Conservation (phyloP, 202 grass and related monocot genomes). For the Carex arenaria region DNA sequence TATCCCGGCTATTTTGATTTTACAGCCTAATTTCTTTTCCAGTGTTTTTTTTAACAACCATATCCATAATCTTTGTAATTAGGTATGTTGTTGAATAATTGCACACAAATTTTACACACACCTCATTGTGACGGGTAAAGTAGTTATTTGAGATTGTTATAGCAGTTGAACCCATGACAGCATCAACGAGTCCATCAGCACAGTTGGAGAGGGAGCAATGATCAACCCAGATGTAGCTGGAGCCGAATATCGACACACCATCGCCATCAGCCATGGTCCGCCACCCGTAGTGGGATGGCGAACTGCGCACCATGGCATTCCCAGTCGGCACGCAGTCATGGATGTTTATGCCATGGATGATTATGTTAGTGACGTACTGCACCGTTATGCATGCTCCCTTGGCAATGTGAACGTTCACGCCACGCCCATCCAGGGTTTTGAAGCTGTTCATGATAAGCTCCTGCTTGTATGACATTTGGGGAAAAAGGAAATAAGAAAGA, state of each 20-base stretch:
- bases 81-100: background rate
- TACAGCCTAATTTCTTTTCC: background rate
- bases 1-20: background rate
- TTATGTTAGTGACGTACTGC: slow-evolving; percentile 34
- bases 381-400: slow-evolving; percentile 34
- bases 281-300: slow-evolving; percentile 35
- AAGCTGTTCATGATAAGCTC: slow-evolving; percentile 42
- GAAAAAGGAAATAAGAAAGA: background rate
- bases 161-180: slow-evolving; percentile 37
- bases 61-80: background rate
- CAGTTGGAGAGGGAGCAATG: slow-evolving; percentile 37
- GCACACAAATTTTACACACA: background rate
- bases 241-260: slow-evolving; percentile 32
- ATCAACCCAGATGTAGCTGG: slow-evolving; percentile 41
- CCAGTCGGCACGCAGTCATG: slow-evolving; percentile 34
- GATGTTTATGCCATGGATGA: slow-evolving; percentile 37
- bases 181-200: slow-evolving; percentile 37
- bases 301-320: slow-evolving; percentile 38
- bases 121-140: slow-evolving; percentile 37
- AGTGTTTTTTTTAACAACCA: background rate
- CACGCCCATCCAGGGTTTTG: slow-evolving; percentile 39
- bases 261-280: slow-evolving; percentile 37
- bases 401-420: slow-evolving; percentile 34
- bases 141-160: slow-evolving; percentile 42
- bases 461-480: slow-evolving; percentile 15